Evolutionary conservation across 768 basidiomycete species (phyloP).

Genomic region (Mycena galericulata): DNA sequence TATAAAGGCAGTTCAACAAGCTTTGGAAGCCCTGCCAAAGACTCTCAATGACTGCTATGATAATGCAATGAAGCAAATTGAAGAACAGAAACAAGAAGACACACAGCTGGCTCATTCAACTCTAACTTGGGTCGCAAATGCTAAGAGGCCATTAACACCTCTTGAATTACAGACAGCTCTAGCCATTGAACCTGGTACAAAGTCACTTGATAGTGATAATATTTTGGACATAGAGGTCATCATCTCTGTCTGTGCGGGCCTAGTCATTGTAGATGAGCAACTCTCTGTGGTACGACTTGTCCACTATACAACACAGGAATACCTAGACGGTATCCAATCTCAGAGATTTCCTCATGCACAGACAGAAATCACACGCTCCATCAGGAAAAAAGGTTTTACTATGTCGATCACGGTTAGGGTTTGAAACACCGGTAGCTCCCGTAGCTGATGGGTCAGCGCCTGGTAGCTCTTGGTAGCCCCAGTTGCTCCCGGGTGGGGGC

Average conservation of each 20-base stretch:
- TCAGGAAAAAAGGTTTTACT: background rate
- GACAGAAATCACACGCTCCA: background rate
- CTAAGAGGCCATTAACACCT: background rate
- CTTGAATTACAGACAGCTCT: background rate
- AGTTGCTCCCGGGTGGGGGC: too few species aligned
- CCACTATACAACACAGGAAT: conserved; percentile 6
- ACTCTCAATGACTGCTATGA: background rate
- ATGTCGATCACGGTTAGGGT: background rate
- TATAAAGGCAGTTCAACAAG: background rate
- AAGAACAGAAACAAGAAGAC: background rate
- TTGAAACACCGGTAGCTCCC: background rate
- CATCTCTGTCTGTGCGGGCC: background rate
- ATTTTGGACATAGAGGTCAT: background rate
- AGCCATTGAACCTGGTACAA: background rate
- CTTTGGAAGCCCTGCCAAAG: background rate
- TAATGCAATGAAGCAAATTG: background rate
- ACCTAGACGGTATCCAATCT: background rate
- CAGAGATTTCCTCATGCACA: background rate
- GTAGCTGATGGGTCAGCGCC: background rate
- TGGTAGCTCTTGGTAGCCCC: background rate
- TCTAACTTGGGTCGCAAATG: conserved; percentile 2
- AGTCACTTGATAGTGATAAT: background rate
- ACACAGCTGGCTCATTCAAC: background rate
- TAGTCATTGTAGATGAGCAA: background rate
- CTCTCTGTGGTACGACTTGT: conserved; percentile 1